These are phyloP conservation scores for Leccinum rimulosum DNA, from an alignment of 768 basidiomycete genomes.

Conservation along the genomic window DNA sequence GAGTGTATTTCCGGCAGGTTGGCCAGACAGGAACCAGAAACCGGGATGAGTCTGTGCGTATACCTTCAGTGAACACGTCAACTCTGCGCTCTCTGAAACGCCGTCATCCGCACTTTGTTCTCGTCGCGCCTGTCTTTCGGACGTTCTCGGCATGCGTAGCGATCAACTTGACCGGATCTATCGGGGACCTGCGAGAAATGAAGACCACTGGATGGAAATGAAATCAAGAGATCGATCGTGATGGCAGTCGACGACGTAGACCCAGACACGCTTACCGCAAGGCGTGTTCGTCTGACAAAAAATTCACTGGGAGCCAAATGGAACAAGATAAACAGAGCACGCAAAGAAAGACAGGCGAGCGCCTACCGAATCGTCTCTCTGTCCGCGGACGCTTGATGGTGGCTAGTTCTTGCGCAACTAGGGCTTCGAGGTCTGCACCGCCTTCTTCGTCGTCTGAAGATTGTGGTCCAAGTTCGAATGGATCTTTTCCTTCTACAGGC, in stretches of 20 bases:
- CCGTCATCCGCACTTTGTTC: slow-evolving; percentile 50
- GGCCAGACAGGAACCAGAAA: slow-evolving; percentile 64
- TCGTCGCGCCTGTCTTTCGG: slow-evolving; percentile 56
- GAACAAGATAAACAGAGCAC: background rate
- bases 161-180: slow-evolving; percentile 73
- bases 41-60: slow-evolving; percentile 68
- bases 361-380: slow-evolving; percentile 65
- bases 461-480: slow-evolving; percentile 20
- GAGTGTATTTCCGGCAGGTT: slow-evolving; percentile 66
- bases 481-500: slow-evolving; percentile 42
- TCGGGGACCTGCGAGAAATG: slow-evolving; percentile 74
- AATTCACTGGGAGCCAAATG: slow-evolving; percentile 51
- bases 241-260: background rate
- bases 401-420: slow-evolving; percentile 69
- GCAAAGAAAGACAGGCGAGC: background rate
- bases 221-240: background rate
- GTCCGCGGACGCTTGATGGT: slow-evolving; percentile 64
- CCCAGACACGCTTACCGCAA: slow-evolving; percentile 49
- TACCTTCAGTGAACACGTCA: slow-evolving; percentile 43
- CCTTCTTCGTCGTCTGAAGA: slow-evolving; percentile 37
- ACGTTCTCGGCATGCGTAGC: slow-evolving; percentile 62
- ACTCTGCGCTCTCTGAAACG: background rate
- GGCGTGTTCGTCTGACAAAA: slow-evolving; percentile 67
- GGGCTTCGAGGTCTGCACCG: slow-evolving; percentile 59
- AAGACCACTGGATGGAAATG: slow-evolving; percentile 56